Evolutionary conservation across 139 green algal genomes (phyloP), one percentile per base, ranked within the genome.

Genomic region (Mychonastes homosphaera): DNA sequence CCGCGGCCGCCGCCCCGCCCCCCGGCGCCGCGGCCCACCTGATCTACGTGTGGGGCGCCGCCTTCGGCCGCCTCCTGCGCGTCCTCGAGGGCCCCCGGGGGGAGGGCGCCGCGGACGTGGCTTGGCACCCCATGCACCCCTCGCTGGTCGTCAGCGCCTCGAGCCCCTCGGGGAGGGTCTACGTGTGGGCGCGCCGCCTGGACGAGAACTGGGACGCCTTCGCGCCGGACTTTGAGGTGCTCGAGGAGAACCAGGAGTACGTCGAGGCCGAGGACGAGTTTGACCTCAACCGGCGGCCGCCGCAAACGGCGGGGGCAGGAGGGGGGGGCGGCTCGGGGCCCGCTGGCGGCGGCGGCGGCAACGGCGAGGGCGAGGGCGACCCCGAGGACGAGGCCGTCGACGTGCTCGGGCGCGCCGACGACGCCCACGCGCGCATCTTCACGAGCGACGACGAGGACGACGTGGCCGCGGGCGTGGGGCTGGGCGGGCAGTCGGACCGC

Each of bases 201-300:
- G 61, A 63, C 0, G 88, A 98, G 64, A 88, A 92, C 59, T 98
- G 91, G 91, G 87, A 65, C 51, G 85, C 84, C 18, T 98, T 98
- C 65, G 89, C 89, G 1, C 91, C 91, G 3, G 89, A 92, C 51
- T 98, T 97, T 66, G 64, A 83, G 62, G 67, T 70, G 36, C 76
- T 97, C n/a, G 64, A 86, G 18, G 78, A 91, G 32, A 94, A 93
- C 69, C 57, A 77, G 36, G 87, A 95, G 76, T 95, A 96, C 39
- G 73, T 88, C 29, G 89, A 97, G 68, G 56, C 63, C 4, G 89
- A 97, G 56, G 88, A 96, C 57, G 89, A 96, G 73, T 97, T 97
- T 52, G 89, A 97, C 64, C 48, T 79, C 45, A 83, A 84, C 49
- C 72, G 69, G 26, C 53, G 58, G 18, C 6, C 4, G 21, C 15